A percentile compares a stretch with the other conserved stretches of the same genome.
phyloP scores from a whole-genome alignment of 2,329 filamentous ascomycete species.

The Ilyonectria mors-panacis region DNA sequence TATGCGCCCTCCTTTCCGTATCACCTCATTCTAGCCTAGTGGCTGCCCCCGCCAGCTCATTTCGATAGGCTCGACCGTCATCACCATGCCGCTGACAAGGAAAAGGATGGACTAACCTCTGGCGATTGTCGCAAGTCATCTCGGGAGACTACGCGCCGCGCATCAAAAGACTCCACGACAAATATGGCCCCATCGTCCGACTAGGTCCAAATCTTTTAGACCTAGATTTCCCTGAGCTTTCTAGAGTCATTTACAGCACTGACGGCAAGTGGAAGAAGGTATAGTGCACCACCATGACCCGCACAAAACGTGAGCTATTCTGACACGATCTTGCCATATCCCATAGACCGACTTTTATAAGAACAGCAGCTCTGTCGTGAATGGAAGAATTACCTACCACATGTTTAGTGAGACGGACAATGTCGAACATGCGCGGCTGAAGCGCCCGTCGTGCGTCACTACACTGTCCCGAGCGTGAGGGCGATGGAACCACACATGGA shows the following conservation, averaged over 20 bases:
- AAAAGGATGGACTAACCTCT: conserved; percentile 53
- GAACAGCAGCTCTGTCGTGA: conserved; percentile 44
- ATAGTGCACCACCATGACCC: conserved; percentile 21
- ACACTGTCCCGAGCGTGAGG: conserved; percentile 39
- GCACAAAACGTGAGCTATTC: neutral
- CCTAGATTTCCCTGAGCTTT: conserved; percentile 55
- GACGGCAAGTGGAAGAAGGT: conserved; percentile 53
- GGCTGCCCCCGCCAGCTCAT: no score
- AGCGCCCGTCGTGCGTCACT: conserved; percentile 48
- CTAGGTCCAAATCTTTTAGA: conserved; percentile 58
- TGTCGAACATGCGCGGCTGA: conserved; percentile 39
- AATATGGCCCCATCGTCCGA: conserved; percentile 58
- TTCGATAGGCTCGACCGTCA: no score
- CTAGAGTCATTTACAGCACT: conserved; percentile 55
- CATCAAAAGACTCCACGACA: conserved; percentile 53
- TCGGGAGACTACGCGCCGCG: conserved; percentile 49
- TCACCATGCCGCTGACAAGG: conserved; percentile 22
- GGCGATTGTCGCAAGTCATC: conserved; percentile 52
- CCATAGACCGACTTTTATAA: conserved; percentile 46
- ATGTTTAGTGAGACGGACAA: conserved; percentile 47
- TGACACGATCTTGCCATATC: neutral
- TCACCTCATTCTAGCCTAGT: no score
- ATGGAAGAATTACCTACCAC: conserved; percentile 46
- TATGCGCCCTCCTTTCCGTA: conserved; percentile 22
- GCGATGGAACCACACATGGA: conserved; percentile 49